Evolutionary conservation across 2,329 filamentous ascomycete genomes (phyloP).

Genomic region (Calcarisporium arbuscula): DNA sequence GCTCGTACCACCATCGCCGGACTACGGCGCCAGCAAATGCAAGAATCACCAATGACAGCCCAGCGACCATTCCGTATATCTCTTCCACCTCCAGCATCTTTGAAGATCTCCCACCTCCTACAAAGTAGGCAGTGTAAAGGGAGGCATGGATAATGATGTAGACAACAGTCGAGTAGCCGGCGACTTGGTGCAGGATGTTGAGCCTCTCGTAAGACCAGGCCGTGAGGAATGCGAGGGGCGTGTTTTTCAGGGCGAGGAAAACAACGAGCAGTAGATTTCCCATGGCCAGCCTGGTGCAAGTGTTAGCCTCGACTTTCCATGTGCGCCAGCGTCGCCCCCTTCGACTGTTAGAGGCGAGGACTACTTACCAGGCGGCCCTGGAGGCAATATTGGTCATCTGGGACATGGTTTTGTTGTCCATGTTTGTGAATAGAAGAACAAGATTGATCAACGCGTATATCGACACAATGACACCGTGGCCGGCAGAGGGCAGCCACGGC

Average conservation of each 20-base stretch:
- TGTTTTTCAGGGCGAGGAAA: constrained; percentile 52
- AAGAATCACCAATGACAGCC: constrained; percentile 37
- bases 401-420: constrained; percentile 23
- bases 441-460: constrained; percentile 28
- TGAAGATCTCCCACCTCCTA: constrained; percentile 15
- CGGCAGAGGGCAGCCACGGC: constrained; percentile 22
- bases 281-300: constrained; percentile 27
- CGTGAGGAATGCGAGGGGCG: constrained; percentile 46
- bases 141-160: constrained; percentile 39
- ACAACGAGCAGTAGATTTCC: constrained; percentile 45
- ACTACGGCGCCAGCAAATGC: constrained; percentile 35
- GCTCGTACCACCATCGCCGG: constrained; percentile 45
- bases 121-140: constrained; percentile 37
- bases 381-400: constrained; percentile 28
- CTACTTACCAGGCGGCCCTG: constrained; percentile 32
- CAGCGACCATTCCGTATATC: constrained; percentile 43
- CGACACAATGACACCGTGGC: constrained; percentile 22
- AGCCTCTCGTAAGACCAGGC: constrained; percentile 53
- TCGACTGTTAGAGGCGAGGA: too few species aligned
- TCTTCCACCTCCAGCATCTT: constrained; percentile 30
- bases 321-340: too few species aligned
- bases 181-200: constrained; percentile 49
- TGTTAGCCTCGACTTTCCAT: too few species aligned
- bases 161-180: constrained; percentile 42
- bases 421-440: constrained; percentile 23